Base-by-base conservation (phyloP, 768 basidiomycete species). In the Termitomyces sp. region DNA sequence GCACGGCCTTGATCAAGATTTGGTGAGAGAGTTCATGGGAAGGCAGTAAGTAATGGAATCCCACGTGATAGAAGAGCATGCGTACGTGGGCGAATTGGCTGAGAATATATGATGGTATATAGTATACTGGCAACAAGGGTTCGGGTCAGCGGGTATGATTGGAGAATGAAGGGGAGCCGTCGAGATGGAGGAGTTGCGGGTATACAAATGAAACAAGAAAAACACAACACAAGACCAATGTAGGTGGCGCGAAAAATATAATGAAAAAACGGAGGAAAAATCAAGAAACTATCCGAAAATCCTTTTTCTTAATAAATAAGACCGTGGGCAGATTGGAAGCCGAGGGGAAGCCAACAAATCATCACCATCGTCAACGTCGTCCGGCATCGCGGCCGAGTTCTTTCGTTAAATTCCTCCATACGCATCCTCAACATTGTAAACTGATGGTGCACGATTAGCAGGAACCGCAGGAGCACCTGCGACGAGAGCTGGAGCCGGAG, bases 381-480 rank as follows among this genome's bases (percentile, higher is more conserved):
- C 52, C 31, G 15, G 29, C 9, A 55, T 37, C 29, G 43, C 43
- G 60, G 57, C 49, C 45, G 42, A 59, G 20, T 56, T 55, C 14
- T 32, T 73, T 47, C 38, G 38, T 72, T 69, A 75, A 63, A 73
- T 75, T 40, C 73, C 76, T 63, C 72, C 76, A 68, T 75, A 77
- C 42, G 72, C 76, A 67, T 74, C 77, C 36, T 71, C 74, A 58
- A 69, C 60, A 17, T 70, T 65, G 29, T 68, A 62, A 49, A 67
- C 60, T n/a, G 58, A 65, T 42, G 67, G 67, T 34, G 57, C 64
- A 62, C 68, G 66, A 49, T 61, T 60, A 40, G 63, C 70, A 4
- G 64, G 43, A 7, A 67, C 67, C 50, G 67, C 66, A 11, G 64
- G 68, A 29, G 63, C 69, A 54, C 65, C 65, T 40, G 70, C 65